Base-by-base conservation (phyloP, 768 basidiomycete genomes). In the Neoboletus brunneissimus region DNA sequence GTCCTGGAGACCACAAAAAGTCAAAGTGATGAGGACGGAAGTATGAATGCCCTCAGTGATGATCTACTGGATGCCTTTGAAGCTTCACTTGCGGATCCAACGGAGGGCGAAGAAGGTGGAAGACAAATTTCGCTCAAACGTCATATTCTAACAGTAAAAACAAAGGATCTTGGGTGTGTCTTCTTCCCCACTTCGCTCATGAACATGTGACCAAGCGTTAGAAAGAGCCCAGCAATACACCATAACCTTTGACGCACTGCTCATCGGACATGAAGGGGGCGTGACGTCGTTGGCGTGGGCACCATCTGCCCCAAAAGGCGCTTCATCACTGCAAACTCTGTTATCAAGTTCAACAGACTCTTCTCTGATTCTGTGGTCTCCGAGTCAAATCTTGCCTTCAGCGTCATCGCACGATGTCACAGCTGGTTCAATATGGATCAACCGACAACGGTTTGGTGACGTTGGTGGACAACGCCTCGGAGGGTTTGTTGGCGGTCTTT, bases 311-410 rank as follows among this genome's bases (percentile, higher is more conserved):
- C 65, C 73, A 13, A 34, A 45, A 9, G 25, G 56, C 9, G 62
- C 65, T 48, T 60, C 63, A 1, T 35, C 61, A 16, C 79, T 79
- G 8, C 63, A 55, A 4, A 86, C 83, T 0, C 79, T 98, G 7
- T 77, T 98, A n/a, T 95, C 94, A 12, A 89, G 93, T 6, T 96
- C 97, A 1, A 88, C 91, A 2, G 97, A 99, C 72, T 96, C 95
- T 20, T 98, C 95, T 9, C 69, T 98, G 27, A 98, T 98, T 57
- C 73, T 98, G 51, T 99, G 97, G 97, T 87, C 89, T 2, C 91
- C 92, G 2, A 86, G 91, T 0, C 73, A 78, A 10, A 72, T 81
- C 13, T 59, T 73, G 15, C 75, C 55, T 59, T 67, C 47, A 55
- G 74, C 55, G 52, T 73, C 54, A 53, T 72, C 61, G 64, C 68